Evolutionary conservation across 2,329 filamentous ascomycete species (phyloP), one percentile per base, ranked within the genome.

Genomic region (Neocucurbitaria cava): DNA sequence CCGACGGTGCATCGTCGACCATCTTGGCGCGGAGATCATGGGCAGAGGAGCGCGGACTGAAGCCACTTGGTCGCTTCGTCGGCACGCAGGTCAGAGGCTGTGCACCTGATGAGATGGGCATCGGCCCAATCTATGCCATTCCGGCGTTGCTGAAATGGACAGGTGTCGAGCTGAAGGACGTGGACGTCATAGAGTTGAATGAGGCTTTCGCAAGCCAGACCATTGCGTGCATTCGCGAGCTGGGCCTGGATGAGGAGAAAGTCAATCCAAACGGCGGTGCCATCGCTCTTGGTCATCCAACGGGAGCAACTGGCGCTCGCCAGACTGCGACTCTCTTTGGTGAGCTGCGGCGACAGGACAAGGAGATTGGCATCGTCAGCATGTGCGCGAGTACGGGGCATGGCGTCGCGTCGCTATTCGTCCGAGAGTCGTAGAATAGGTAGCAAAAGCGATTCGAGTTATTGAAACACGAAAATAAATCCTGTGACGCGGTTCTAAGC

Each of bases 151-250:
- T 97, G 44, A 79, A 81, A 71, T 89, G 94, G 79, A 87, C 88
- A 81, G 86, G 88, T 75, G 78, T 98, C 56, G 86, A 83, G 30
- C 82, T 96, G 50, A 85, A 88, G 54, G 94, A 98, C 69, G 85
- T 95, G 57, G 95, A 98, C 72, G 84, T 98, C 43, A 82, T 94
- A 65, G 94, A 98, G 83, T 79, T 99, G 72, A 98, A 98, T 79
- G 94, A 98, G 83, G 94, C 95, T 1, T 98, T 98, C 70, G 94
- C 93, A 30, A 95, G 90, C 55, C 97, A 98, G 92, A 92, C 91
- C 1, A 91, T 97, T 36, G 97, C 96, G 83, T 96, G 92, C 79
- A 82, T 90, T 46, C 75, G 80, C 35, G 75, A 68, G 68, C 83
- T 95, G 40, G 84, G 84, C 51, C 77, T 94, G 41, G 87, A 90